These are phyloP conservation scores for Cardiospermum halicacabum DNA, from an alignment of 345 rosid genomes.

Conservation along the genomic window DNA sequence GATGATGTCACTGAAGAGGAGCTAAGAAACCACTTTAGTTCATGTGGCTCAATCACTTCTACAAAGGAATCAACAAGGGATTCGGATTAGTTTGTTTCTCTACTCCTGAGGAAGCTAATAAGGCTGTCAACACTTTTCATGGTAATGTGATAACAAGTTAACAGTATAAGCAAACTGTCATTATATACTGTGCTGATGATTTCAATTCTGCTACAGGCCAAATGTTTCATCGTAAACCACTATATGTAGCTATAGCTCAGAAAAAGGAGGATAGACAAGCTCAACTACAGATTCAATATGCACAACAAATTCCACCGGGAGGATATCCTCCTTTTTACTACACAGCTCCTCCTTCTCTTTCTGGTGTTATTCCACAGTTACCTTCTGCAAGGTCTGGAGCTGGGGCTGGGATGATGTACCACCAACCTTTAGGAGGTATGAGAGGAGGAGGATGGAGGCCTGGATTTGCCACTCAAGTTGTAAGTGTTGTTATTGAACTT, in stretches of 20 bases:
- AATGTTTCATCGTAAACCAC: conserved; percentile 61
- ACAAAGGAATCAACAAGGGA: conserved; percentile 65
- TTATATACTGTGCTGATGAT: conserved; percentile 4
- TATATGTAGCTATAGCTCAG: conserved; percentile 74
- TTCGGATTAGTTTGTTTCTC: conserved; percentile 81
- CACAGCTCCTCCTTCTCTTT: too few relatives aligned
- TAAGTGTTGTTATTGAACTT: conserved; percentile 27
- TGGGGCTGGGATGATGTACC: conserved; percentile 51
- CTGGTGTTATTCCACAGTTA: conserved; percentile 44
- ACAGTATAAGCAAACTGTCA: neutral
- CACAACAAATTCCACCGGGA: conserved; percentile 37
- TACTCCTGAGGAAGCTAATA: conserved; percentile 54
- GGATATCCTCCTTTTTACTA: too few relatives aligned
- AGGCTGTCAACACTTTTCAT: conserved; percentile 48
- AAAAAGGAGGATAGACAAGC: conserved; percentile 66
- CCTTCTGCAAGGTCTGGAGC: too few relatives aligned
- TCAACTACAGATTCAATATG: conserved; percentile 49
- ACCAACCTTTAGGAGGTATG: conserved; percentile 53
- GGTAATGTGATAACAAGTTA: conserved; percentile 24
- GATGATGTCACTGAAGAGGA: conserved; percentile 61
- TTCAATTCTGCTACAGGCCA: conserved; percentile 45
- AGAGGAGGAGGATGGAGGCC: conserved; percentile 54
- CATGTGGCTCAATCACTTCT: conserved; percentile 61
- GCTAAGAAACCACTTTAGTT: conserved; percentile 53
- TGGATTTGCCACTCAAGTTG: conserved; percentile 44